Conservation (phyloP, 108 stramenopile genomes). For the Pseudonitzschia pungens region DNA sequence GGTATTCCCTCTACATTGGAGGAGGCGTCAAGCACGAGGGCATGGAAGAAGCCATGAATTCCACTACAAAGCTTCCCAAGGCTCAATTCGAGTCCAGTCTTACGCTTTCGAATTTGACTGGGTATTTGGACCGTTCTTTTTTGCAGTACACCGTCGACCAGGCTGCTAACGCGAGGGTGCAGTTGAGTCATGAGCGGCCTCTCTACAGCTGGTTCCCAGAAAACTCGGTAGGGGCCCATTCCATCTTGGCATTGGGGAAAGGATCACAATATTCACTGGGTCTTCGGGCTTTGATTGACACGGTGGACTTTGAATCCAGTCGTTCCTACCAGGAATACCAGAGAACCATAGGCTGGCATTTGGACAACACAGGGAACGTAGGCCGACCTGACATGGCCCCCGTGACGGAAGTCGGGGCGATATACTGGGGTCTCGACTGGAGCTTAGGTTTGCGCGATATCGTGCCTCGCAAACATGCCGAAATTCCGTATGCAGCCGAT, state of each 20-base stretch:
- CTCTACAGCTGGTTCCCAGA: constrained; percentile 54
- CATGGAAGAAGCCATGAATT: constrained; percentile 26
- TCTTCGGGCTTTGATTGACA: constrained; percentile 52
- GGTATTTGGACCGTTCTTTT: constrained; percentile 58
- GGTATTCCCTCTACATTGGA: constrained; percentile 81
- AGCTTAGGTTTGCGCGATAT: constrained; percentile 55
- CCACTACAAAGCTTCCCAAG: constrained; percentile 49
- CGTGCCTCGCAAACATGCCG: constrained; percentile 63
- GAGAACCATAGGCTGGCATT: constrained; percentile 42
- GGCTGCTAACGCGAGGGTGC: constrained; percentile 47
- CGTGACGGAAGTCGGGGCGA: constrained; percentile 6
- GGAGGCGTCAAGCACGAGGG: constrained; percentile 77
- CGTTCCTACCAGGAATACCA: constrained; percentile 75
- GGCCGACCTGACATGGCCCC: constrained; percentile 42
- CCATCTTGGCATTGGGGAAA: constrained; percentile 32
- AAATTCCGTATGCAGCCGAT: constrained; percentile 63
- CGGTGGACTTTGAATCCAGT: constrained; percentile 66
- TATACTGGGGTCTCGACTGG: constrained; percentile 73
- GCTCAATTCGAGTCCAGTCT: constrained; percentile 75
- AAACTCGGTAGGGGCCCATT: constrained; percentile 11
- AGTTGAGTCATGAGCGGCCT: constrained; percentile 65
- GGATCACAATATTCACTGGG: constrained; percentile 49
- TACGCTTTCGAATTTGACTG: constrained; percentile 66
- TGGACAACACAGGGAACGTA: constrained; percentile 56
- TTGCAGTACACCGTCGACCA: constrained; percentile 74